Evolutionary conservation across 768 basidiomycete species (phyloP).

Genomic region (Lactarius evosmus): DNA sequence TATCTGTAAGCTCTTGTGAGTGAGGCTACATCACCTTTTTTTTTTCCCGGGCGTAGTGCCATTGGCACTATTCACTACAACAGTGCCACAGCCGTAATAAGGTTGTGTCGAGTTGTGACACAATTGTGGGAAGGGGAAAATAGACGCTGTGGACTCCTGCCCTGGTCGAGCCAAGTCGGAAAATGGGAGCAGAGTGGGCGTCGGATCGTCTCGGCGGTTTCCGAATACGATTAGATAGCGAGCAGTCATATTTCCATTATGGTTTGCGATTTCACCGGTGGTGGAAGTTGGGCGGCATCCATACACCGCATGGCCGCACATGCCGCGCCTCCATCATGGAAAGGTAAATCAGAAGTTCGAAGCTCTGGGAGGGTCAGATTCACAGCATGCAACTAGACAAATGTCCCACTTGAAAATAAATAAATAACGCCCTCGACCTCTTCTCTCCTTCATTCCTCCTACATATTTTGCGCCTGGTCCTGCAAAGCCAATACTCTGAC

Average conservation of each 20-base stretch:
- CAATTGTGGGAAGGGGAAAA: too few species aligned
- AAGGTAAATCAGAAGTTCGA: neutral
- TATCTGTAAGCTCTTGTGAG: neutral
- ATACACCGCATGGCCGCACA: neutral
- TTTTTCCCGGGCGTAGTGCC: too few species aligned
- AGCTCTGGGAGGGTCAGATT: neutral
- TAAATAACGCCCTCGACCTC: neutral
- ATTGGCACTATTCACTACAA: too few species aligned
- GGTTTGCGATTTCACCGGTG: neutral
- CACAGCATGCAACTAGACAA: neutral
- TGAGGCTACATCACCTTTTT: too few species aligned
- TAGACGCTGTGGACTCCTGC: too few species aligned
- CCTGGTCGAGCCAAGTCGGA: neutral
- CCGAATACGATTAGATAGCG: neutral
- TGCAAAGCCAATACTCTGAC: slow-evolving; percentile 14
- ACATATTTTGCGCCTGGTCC: neutral
- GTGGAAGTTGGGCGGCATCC: neutral
- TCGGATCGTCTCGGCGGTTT: neutral
- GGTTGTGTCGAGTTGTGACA: too few species aligned
- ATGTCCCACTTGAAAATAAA: neutral
- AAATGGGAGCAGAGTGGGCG: neutral
- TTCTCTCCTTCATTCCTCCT: neutral
- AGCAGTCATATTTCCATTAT: neutral
- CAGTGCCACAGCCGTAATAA: neutral
- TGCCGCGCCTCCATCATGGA: neutral